Conservation (phyloP, 108 stramenopile genomes). For the Hondaea fermentalgiana region DNA sequence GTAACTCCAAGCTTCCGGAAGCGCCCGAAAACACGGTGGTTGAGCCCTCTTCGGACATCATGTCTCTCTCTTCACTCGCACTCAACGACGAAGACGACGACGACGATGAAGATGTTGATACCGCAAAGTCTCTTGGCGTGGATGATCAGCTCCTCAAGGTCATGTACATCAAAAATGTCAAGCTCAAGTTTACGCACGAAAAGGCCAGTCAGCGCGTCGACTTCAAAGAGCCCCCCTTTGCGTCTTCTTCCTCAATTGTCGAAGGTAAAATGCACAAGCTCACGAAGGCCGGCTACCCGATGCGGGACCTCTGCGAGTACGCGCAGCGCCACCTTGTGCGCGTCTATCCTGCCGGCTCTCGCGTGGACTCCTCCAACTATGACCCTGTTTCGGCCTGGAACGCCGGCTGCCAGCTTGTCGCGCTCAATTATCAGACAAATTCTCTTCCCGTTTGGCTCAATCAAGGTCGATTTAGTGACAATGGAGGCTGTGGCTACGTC, state of each 20-base stretch:
- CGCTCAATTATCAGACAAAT: slow-evolving; percentile 48
- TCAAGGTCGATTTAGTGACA: slow-evolving; percentile 36
- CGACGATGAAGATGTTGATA: slow-evolving; percentile 22
- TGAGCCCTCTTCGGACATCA: neutral
- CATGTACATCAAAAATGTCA: slow-evolving; percentile 41
- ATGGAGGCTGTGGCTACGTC: slow-evolving; percentile 79
- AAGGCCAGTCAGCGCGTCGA: neutral
- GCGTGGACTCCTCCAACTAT: slow-evolving; percentile 45
- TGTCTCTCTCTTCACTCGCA: neutral
- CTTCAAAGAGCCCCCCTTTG: neutral
- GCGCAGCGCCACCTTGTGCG: slow-evolving; percentile 12
- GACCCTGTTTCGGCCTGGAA: slow-evolving; percentile 34
- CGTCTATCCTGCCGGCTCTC: slow-evolving; percentile 10
- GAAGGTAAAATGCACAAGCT: neutral
- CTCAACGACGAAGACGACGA: slow-evolving; percentile 17
- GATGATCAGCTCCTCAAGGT: slow-evolving; percentile 39
- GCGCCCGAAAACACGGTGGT: neutral
- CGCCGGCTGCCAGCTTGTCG: slow-evolving; percentile 49
- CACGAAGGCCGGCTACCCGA: neutral
- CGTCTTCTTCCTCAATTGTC: neutral
- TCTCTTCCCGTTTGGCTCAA: slow-evolving; percentile 37
- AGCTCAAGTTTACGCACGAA: slow-evolving; percentile 37
- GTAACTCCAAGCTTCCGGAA: neutral
- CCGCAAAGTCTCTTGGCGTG: slow-evolving; percentile 36
- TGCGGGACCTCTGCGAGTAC: neutral